Evolutionary conservation across 2,329 filamentous ascomycete genomes (phyloP), one percentile per base, ranked within the genome.

Genomic region (Trichoderma breve): DNA sequence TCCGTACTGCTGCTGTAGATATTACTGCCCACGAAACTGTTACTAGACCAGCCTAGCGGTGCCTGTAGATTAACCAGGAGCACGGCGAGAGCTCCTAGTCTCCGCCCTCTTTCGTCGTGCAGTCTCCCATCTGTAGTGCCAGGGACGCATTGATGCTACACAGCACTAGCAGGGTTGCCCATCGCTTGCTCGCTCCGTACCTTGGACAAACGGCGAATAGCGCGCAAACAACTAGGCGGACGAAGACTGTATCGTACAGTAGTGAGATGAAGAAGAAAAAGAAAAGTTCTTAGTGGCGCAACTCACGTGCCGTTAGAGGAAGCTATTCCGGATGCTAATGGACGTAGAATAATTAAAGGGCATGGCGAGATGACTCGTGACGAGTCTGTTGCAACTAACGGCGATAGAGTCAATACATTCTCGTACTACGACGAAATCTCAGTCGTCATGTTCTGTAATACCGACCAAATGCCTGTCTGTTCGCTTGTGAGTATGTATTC

Each of bases 121-220:
- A 71, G 70, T 57, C 36, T 62, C 63, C 47, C 68, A 68, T 68
- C 71, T 63, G 71, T 65, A 64, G 60, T 62, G 32, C 32, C 15
- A 63, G 26, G 12, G 34, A 62, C n/a, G 58, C 36, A 51, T 68
- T 51, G 57, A 72, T 58, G 58, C 57, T 58, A 64, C 57, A 32
- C 71, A 21, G 55, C 15, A 55, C 71, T 68, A 72, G 64, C 58
- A 72, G 71, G 71, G 71, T 63, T 64, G 30, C 21, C 39, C 57
- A 24, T 15, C 18, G 36, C 26, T 61, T 61, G 26, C 14, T 47
- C 58, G 66, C 57, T 26, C 39, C 39, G 60, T 26, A 43, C 18
- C 32, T 57, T 43, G 51, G 34, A 43, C 15, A 43, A 43, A 43
- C 39, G 39, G 39, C 43, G 43, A 51, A 51, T 51, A 51, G 43